Base-by-base conservation (phyloP, 108 stramenopile species). In the Parietichytrium sp. region DNA sequence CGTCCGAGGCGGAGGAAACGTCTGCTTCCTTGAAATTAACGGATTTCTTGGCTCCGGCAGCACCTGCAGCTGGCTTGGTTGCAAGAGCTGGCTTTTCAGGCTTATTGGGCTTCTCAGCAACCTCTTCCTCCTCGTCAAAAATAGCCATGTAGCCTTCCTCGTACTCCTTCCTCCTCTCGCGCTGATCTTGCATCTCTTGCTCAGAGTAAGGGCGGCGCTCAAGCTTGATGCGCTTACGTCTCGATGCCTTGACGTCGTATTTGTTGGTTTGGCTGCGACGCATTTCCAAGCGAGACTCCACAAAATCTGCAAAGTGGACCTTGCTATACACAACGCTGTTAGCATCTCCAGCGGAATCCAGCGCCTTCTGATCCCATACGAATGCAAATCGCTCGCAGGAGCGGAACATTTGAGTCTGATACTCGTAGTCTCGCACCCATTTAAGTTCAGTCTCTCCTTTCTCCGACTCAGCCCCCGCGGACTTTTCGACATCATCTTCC, bases 341-440 rank as follows among this genome's bases (percentile, higher is more conserved):
- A n/a, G 61, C 61, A 6, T 33, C 36, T 27, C 38, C 61, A 47
- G 61, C 38, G 13, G 61, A 33, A 6, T 31, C 6, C 0, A 25
- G 20, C 33, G 61, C 61, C 61, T 72, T 36, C 13, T 20, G 29
- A 25, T 72, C 61, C 61, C 61, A 72, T 23, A 72, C 10, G 20
- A 72, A 72, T 33, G 61, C 61, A 3, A 72, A 72, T 27, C 45
- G 36, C 16, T 23, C 42, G 61, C 61, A 33, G 6, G 16, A 33
- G 10, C 45, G n/a, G n/a, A n/a, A n/a, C n/a, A n/a, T 38, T 13
- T 42, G 61, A 25, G 36, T 45, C 38, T 72, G 38, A 27, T 72
- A 72, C 61, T 72, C 38, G 20, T 72, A 72, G 42, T 72, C 61
- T 33, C 61, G 61, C 3, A 72, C 61, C 61, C 61, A 72, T 33